These are phyloP conservation scores for Hibiscus mutabilis DNA, from an alignment of 345 rosid species.

Conservation along the genomic window DNA sequence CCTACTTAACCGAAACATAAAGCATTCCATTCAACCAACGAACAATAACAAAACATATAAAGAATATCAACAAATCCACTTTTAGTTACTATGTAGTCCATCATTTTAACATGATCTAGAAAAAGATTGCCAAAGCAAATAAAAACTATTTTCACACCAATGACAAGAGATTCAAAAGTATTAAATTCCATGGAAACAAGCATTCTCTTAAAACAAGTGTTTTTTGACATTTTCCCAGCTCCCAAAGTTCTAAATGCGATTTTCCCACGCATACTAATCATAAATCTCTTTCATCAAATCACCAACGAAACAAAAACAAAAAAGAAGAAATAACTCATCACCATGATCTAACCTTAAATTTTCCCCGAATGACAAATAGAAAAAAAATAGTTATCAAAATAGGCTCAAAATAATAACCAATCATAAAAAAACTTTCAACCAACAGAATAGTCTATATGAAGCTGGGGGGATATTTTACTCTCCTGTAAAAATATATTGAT, in stretches of 20 bases:
- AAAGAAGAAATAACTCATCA: not conserved
- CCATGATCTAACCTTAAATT: not conserved
- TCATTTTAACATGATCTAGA: not conserved
- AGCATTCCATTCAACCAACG: not conserved
- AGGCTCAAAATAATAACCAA: not conserved
- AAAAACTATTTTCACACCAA: not conserved
- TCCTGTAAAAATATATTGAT: not conserved
- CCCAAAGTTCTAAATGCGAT: conserved; percentile 1
- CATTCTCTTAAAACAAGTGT: not conserved
- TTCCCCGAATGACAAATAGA: not conserved
- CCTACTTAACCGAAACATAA: not conserved
- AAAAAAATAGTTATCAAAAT: not conserved
- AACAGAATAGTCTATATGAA: not conserved
- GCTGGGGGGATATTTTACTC: not conserved
- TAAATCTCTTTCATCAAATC: not conserved
- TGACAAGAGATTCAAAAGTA: not conserved
- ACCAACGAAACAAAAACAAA: not conserved
- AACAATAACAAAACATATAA: not conserved
- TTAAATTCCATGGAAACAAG: not conserved
- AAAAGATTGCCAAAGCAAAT: not conserved
- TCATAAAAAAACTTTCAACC: not conserved
- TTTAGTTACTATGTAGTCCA: not conserved
- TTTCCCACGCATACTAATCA: not conserved
- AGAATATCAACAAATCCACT: not conserved
- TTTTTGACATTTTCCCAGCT: not conserved